phyloP scores from a whole-genome alignment of 2,329 filamentous ascomycete genomes.

The Phialocephala sp. region DNA sequence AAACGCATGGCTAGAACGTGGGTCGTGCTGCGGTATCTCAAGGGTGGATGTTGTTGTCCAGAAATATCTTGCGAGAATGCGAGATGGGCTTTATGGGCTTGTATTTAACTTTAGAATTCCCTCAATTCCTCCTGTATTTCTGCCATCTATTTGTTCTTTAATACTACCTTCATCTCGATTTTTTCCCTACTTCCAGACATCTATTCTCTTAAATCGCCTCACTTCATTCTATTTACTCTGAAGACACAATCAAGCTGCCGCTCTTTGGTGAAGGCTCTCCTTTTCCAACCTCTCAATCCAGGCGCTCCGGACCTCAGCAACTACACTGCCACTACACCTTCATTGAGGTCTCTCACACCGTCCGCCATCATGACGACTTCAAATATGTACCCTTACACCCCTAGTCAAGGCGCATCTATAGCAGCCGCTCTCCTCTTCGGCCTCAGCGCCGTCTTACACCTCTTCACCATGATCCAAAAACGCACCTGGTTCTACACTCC shows the following conservation, averaged over 20 bases:
- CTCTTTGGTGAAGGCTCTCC: background rate
- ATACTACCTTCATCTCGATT: background rate
- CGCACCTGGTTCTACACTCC: slow-evolving; percentile 32
- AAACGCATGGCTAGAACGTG: background rate
- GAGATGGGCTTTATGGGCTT: background rate
- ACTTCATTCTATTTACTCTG: background rate
- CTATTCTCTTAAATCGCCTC: no score
- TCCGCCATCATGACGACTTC: background rate
- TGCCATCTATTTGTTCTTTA: background rate
- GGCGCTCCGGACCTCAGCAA: background rate
- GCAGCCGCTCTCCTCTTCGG: slow-evolving; percentile 27
- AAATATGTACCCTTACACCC: slow-evolving; percentile 24
- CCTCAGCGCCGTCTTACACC: slow-evolving; percentile 23
- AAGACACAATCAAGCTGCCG: background rate
- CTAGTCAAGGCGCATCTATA: slow-evolving; percentile 18
- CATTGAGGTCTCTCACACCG: background rate
- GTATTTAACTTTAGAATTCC: background rate
- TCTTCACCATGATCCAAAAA: slow-evolving; percentile 29
- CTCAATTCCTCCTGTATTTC: background rate
- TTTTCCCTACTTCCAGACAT: background rate
- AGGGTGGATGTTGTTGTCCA: background rate
- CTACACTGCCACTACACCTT: no score
- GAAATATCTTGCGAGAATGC: background rate
- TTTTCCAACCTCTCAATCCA: no score
- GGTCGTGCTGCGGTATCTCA: background rate